Evolutionary conservation across 2,329 filamentous ascomycete species (phyloP).

Genomic region (Cladosporium sp.): DNA sequence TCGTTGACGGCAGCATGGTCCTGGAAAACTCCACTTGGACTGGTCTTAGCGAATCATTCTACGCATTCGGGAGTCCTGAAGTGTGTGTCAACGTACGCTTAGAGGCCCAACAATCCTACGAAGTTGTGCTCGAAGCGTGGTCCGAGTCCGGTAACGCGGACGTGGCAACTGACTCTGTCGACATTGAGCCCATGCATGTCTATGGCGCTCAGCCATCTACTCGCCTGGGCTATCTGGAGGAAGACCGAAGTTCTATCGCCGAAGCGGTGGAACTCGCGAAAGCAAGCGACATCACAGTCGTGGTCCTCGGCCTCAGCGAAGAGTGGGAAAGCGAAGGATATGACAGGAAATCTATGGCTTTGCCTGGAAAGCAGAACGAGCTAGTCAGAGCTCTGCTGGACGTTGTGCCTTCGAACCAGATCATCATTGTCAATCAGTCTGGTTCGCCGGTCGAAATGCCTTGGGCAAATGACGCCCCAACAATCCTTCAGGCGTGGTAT

Average conservation of each 20-base stretch:
- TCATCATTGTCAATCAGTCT: constrained; percentile 60
- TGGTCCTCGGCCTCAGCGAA: constrained; percentile 71
- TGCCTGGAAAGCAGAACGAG: constrained; percentile 58
- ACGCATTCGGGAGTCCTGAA: background rate
- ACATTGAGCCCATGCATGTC: no score
- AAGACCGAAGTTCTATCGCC: constrained; percentile 43
- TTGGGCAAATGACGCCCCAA: constrained; percentile 60
- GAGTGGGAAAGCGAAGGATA: constrained; percentile 73
- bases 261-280: constrained; percentile 65
- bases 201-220: background rate
- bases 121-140: background rate
- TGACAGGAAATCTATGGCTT: constrained; percentile 57
- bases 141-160: background rate
- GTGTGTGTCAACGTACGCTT: background rate
- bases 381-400: constrained; percentile 64
- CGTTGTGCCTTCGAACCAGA: constrained; percentile 55
- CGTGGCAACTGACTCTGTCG: background rate
- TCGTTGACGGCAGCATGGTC: background rate
- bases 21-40: background rate
- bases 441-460: constrained; percentile 71
- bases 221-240: background rate
- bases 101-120: background rate
- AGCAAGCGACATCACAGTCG: constrained; percentile 69
- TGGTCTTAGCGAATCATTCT: background rate
- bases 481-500: constrained; percentile 53